Evolutionary conservation across 805 yeast genomes (phyloP), one percentile per base, ranked within the genome.

Genomic region (Alloascoidea africana): DNA sequence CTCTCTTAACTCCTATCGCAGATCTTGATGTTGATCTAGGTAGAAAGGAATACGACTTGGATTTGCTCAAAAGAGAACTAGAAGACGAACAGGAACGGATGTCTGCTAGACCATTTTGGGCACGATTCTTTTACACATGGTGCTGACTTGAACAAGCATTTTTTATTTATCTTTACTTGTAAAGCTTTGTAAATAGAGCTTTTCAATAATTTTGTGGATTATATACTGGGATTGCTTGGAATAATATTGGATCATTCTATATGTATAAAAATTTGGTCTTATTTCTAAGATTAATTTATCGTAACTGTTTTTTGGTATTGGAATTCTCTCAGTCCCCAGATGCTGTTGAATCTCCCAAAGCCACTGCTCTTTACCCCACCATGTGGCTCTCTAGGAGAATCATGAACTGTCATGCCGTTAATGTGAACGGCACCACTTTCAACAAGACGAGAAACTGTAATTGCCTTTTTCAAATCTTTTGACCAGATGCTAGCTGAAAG

Each of bases 401-500:
- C 49, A 16, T 46, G 48, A 4, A 46, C 48, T 6, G 49, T 46
- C 40, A 37, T 42, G 14, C 52, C 55, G 68, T 82, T 82, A 48
- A 80, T 68, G 84, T 89, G 83, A 45, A 82, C 71, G 36, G 89
- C 74, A 61, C 94, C 94, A 41, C 87, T 78, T 52, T 73, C 73
- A 42, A 82, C 52, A 56, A 69, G 66, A 58, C 69, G 68, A 33
- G 91, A 68, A 40, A 80, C 80, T 38, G 69, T 70, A 42, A 76
- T 56, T 18, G 80, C 83, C 47, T 68, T 75, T 63, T 68, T 68
- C 41, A 77, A 51, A 47, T 75, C 69, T 35, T 63, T 62, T 35
- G 89, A n/a, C 63, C 79, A 86, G 42, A 81, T 62, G 63, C 86
- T 85, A 42, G 86, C 82, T 52, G 85, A n/a, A 48, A 85, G 69